A percentile compares a stretch with the other conserved stretches of the same genome.
phyloP scores from a whole-genome alignment of 495 filamentous ascomycete genomes.

The Trichoderma virens region DNA sequence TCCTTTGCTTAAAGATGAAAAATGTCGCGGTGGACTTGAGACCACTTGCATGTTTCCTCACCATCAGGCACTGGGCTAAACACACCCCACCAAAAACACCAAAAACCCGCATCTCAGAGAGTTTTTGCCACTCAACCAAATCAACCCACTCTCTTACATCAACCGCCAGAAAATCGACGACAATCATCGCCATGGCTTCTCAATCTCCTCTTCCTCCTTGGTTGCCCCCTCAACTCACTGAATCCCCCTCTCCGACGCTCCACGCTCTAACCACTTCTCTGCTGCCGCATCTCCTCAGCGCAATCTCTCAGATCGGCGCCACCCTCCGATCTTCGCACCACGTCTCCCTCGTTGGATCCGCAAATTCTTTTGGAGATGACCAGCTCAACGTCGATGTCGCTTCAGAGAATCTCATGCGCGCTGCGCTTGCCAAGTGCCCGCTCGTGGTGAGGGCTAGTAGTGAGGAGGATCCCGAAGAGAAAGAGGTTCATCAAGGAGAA shows the following conservation, averaged over 20 bases:
- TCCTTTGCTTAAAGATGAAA: too few species aligned
- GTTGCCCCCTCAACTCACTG: neutral
- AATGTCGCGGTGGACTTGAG: too few species aligned
- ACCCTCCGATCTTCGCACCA: slow-evolving; percentile 31
- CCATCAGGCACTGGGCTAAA: neutral
- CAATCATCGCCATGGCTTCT: neutral
- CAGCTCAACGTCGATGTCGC: slow-evolving; percentile 49
- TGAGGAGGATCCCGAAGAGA: slow-evolving; percentile 46
- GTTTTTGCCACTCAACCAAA: neutral
- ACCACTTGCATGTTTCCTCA: too few species aligned
- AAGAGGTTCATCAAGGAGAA: slow-evolving; percentile 2
- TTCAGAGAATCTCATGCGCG: slow-evolving; percentile 37
- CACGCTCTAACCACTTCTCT: slow-evolving; percentile 22
- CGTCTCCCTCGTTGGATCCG: slow-evolving; percentile 35
- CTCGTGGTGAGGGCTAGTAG: slow-evolving; percentile 38
- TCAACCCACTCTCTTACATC: neutral
- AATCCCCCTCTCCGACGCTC: neutral
- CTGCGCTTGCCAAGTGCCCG: slow-evolving; percentile 32
- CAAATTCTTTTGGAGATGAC: slow-evolving; percentile 46
- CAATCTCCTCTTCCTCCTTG: neutral
- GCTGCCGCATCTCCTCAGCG: slow-evolving; percentile 32
- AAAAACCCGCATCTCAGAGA: neutral
- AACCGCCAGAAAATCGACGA: neutral
- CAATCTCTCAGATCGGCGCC: slow-evolving; percentile 27
- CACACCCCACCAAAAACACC: neutral